These are phyloP conservation scores for Geotrichum fermentans DNA, from an alignment of 1,139 yeast species.

Conservation along the genomic window DNA sequence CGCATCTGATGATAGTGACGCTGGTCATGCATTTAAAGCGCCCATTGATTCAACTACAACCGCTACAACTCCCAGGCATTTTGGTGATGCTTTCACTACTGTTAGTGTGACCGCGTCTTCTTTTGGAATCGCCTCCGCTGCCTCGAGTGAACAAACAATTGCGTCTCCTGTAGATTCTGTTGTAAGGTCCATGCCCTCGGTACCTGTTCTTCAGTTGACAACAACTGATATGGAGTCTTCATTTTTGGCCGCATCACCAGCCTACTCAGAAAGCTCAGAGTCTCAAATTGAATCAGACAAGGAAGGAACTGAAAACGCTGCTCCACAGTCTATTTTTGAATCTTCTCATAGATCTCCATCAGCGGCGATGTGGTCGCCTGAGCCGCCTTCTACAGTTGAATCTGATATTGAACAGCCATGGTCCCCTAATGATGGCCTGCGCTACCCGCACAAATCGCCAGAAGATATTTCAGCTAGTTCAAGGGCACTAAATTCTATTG, in stretches of 20 bases:
- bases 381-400: constrained; percentile 5
- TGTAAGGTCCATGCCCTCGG: too few species aligned
- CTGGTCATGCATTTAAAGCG: too few species aligned
- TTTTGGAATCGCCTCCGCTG: too few species aligned
- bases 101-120: too few species aligned
- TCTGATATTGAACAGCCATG: neutral
- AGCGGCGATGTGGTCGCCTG: constrained; percentile 15
- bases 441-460: neutral
- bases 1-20: too few species aligned
- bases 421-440: neutral
- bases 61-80: too few species aligned
- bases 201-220: neutral
- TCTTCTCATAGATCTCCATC: constrained; percentile 10
- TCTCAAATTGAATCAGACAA: neutral
- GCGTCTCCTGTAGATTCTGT: too few species aligned
- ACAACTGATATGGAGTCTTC: neutral
- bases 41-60: too few species aligned
- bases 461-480: neutral
- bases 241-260: neutral
- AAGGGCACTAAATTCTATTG: neutral
- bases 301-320: neutral
- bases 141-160: too few species aligned
- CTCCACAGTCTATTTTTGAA: too few species aligned
- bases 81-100: too few species aligned
- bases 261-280: neutral